Evolutionary conservation across 805 yeast genomes (phyloP), one percentile per base, ranked within the genome.

Genomic region (Komagataella phaffii): DNA sequence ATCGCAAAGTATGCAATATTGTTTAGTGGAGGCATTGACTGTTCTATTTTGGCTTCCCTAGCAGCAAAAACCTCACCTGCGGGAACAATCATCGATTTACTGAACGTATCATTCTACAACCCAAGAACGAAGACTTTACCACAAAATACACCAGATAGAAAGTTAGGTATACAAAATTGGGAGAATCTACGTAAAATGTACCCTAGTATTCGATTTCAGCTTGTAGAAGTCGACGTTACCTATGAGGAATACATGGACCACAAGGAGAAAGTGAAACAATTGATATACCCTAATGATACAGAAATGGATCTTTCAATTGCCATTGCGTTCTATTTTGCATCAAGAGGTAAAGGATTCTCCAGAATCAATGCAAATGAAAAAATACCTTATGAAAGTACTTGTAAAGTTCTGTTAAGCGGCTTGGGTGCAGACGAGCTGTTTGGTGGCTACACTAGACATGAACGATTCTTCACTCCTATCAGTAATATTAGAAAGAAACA

Each of bases 251-350:
- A 88, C 67, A 58, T 77, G 7, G 46, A 59, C 2, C 76, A 76
- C 44, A 75, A 74, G 50, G 64, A 69, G 1, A 63, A 68, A 2
- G 95, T 91, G 0, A 65, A 72, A 47, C 68, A 74, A 23, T 68
- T 91, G 46, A 93, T 93, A 75, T 81, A 73, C 59, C 99, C 99
- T 0, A 79, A 81, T 53, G 74, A 77, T 47, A 89, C 96, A 0
- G 98, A 89, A 56, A 93, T 93, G 98, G 99, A 93, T 64, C 67
- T 89, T 19, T 86, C 96, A 1, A 93, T 93, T 50, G 97, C 97
- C 1, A 80, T 91, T 54, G 99, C 99, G 0, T 93, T 93, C 61
- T 89, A 83, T 62, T 93, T 89, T 68, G 97, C 98, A 0, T 76
- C 96, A 1, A 71, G 78, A 54, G 86, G 85, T 7, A 49, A 55